These are phyloP conservation scores for Berkeleyomyces rouxiae DNA, from an alignment of 2,329 filamentous ascomycete species.

Conservation along the genomic window DNA sequence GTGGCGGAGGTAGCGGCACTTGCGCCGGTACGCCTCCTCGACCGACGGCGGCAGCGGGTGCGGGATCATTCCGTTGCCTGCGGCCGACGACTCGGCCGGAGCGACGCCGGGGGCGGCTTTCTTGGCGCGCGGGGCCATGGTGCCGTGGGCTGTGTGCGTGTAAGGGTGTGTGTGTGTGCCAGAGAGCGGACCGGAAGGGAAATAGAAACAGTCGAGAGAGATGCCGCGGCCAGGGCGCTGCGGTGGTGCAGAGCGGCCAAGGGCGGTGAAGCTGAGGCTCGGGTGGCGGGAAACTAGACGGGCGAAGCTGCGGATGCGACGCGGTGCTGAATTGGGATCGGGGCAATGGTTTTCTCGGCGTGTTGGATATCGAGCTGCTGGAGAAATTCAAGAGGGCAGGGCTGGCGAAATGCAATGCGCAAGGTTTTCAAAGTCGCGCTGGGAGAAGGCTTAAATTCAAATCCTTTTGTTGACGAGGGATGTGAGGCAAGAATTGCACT, in stretches of 20 bases:
- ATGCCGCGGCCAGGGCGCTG: neutral
- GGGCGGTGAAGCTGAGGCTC: too few species aligned
- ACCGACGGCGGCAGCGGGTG: slow-evolving; percentile 67
- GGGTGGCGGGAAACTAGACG: too few species aligned
- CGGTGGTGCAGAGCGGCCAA: neutral
- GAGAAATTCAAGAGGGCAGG: too few species aligned
- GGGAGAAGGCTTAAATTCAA: too few species aligned
- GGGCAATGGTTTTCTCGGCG: too few species aligned
- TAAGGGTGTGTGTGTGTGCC: neutral
- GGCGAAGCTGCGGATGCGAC: too few species aligned
- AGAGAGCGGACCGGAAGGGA: neutral
- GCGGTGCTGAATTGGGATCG: too few species aligned
- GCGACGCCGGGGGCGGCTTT: slow-evolving; percentile 2
- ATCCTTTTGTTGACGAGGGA: too few species aligned
- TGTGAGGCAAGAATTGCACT: too few species aligned
- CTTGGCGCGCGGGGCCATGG: slow-evolving; percentile 13
- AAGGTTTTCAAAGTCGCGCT: too few species aligned
- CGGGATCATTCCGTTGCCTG: slow-evolving; percentile 30
- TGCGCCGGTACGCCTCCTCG: slow-evolving; percentile 86
- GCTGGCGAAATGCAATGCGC: too few species aligned
- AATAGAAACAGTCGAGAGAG: neutral
- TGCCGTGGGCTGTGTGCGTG: neutral
- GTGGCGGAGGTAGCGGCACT: slow-evolving; percentile 88
- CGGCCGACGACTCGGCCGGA: slow-evolving; percentile 6
- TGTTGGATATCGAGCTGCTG: too few species aligned